Conservation (phyloP, 129 eudicot species). For the Lonicera japonica region DNA sequence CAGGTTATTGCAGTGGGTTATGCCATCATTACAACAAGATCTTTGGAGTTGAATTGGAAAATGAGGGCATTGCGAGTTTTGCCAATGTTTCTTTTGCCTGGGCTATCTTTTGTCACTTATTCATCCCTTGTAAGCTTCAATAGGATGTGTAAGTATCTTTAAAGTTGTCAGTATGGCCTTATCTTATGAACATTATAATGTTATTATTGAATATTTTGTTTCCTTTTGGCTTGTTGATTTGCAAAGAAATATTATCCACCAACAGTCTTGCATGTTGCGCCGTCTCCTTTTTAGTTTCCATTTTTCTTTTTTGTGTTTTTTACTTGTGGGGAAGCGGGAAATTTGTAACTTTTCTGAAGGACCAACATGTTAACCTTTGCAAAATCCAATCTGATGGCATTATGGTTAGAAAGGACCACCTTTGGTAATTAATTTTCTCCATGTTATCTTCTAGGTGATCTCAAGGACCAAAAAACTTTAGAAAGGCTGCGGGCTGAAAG, state of each 20-base stretch:
- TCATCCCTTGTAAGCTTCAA: slow-evolving; percentile 47
- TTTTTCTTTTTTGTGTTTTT: too few species aligned
- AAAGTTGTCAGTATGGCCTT: background rate
- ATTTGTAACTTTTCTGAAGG: too few species aligned
- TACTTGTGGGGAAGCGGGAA: too few species aligned
- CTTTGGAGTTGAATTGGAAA: slow-evolving; percentile 62
- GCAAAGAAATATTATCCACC: too few species aligned
- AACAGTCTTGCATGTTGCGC: too few species aligned
- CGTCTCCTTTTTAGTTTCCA: too few species aligned
- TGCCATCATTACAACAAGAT: slow-evolving; percentile 81
- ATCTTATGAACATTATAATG: background rate
- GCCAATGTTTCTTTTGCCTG: slow-evolving; percentile 85
- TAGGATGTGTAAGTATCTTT: slow-evolving; percentile 52
- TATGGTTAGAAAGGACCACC: background rate
- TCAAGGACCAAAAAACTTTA: slow-evolving; percentile 69
- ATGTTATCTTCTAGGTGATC: slow-evolving; percentile 53
- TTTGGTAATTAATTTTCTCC: slow-evolving; percentile 1
- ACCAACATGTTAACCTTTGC: too few species aligned
- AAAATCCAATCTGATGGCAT: background rate
- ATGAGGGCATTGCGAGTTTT: slow-evolving; percentile 75
- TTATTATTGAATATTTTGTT: too few species aligned
- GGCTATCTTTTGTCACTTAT: slow-evolving; percentile 39
- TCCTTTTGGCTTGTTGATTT: too few species aligned
- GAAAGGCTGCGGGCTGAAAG: slow-evolving; percentile 88
- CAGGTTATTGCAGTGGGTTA: slow-evolving; percentile 67